These are phyloP conservation scores for Sordariomycetes sp. DNA, from an alignment of 2,329 filamentous ascomycete species.

Conservation along the genomic window DNA sequence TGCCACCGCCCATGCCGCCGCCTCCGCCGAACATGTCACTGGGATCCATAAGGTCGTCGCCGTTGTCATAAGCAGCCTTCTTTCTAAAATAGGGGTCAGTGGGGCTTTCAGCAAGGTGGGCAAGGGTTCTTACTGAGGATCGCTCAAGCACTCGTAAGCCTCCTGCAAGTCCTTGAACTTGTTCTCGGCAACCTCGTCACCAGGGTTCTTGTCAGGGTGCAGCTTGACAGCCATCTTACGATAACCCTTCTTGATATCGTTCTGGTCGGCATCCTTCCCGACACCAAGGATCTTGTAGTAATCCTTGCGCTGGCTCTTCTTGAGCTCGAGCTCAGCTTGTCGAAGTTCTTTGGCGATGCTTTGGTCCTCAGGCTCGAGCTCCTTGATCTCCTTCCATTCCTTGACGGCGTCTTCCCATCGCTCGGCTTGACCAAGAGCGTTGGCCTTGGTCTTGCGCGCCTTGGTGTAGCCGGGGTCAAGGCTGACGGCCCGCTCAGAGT, in stretches of 20 bases:
- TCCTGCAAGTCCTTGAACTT: conserved; percentile 98
- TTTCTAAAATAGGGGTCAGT: conserved; percentile 51
- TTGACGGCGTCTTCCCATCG: conserved; percentile 87
- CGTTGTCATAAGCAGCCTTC: conserved; percentile 82
- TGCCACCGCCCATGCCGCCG: conserved; percentile 54
- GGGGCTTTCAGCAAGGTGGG: background rate
- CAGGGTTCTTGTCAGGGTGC: conserved; percentile 96
- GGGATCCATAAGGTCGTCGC: conserved; percentile 82
- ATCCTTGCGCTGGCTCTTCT: conserved; percentile 96
- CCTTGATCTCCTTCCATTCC: conserved; percentile 80
- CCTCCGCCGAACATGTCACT: conserved; percentile 73
- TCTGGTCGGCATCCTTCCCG: conserved; percentile 74
- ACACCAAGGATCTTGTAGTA: conserved; percentile 97
- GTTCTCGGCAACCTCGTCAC: conserved; percentile 73
- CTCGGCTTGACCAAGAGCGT: conserved; percentile 74
- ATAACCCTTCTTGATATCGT: conserved; percentile 93
- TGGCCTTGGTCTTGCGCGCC: conserved; percentile 88
- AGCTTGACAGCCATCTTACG: conserved; percentile 88
- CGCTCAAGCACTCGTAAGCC: conserved; percentile 91
- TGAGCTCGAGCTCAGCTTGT: conserved; percentile 86
- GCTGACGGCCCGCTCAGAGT: conserved; percentile 76
- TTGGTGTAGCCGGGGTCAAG: conserved; percentile 82
- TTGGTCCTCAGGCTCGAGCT: conserved; percentile 74
- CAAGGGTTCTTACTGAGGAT: conserved; percentile 64
- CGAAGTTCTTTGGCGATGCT: conserved; percentile 76